Percentiles rank a stretch among this genome's conserved stretches.
Conservation (phyloP, 2,329 filamentous ascomycete genomes). For the Scopulariopsis brevicaulis region DNA sequence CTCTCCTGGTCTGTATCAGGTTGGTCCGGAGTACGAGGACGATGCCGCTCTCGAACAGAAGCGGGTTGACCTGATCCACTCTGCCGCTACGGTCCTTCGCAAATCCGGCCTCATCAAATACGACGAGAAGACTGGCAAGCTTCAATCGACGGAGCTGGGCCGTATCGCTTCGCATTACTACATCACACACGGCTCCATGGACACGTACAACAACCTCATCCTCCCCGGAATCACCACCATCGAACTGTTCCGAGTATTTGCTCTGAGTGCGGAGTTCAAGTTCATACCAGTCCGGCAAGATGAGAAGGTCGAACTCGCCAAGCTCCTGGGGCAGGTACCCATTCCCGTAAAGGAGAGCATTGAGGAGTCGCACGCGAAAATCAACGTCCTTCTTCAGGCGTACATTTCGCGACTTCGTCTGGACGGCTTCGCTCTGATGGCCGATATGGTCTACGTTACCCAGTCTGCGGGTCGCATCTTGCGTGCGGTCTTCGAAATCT, state of each 20-base stretch:
- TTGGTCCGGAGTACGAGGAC: conserved; percentile 89
- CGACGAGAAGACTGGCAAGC: conserved; percentile 79
- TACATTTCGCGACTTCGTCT: conserved; percentile 93
- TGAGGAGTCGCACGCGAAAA: conserved; percentile 93
- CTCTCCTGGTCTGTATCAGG: conserved; percentile 88
- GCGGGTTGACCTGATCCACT: conserved; percentile 93
- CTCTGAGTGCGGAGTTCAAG: conserved; percentile 95
- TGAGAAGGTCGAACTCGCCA: conserved; percentile 91
- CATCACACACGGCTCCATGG: conserved; percentile 92
- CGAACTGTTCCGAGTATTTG: conserved; percentile 92
- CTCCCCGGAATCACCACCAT: conserved; percentile 89
- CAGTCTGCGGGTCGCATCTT: conserved; percentile 95
- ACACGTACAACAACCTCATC: conserved; percentile 91
- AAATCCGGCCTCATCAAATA: conserved; percentile 88
- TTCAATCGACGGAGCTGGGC: conserved; percentile 88
- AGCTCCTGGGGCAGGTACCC: conserved; percentile 78
- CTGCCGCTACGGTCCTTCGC: conserved; percentile 76
- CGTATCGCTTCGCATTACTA: conserved; percentile 98
- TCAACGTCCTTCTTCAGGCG: conserved; percentile 92
- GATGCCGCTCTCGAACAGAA: conserved; percentile 90
- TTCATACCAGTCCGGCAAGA: conserved; percentile 97
- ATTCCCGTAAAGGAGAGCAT: conserved; percentile 97
- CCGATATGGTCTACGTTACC: conserved; percentile 96
- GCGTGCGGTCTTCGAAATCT: conserved; percentile 91
- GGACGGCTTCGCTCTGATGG: conserved; percentile 91